Conservation (phyloP, 345 rosid genomes). For the Populus deltoides region DNA sequence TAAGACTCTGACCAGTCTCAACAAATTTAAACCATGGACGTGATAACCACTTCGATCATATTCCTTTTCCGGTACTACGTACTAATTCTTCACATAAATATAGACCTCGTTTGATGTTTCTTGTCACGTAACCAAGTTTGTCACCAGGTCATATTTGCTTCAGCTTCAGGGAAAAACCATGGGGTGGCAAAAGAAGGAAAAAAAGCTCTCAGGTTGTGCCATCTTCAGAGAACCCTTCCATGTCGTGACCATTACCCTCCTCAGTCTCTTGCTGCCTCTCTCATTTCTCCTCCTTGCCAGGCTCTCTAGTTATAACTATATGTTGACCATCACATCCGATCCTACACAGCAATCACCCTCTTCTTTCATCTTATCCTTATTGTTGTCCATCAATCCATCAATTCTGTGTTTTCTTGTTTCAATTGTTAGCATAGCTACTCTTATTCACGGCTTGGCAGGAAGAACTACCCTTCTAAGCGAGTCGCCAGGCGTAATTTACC, state of each 20-base stretch:
- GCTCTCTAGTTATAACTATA: constrained; percentile 43
- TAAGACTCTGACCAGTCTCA: constrained; percentile 23
- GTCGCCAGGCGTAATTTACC: constrained; percentile 17
- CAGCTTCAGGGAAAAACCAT: constrained; percentile 1
- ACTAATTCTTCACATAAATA: background rate
- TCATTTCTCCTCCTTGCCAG: constrained; percentile 66
- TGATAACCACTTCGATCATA: constrained; percentile 48
- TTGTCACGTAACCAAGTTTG: background rate
- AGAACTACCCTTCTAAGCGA: constrained; percentile 30
- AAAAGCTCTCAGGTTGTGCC: background rate
- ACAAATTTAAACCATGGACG: constrained; percentile 42
- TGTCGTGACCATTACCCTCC: constrained; percentile 47
- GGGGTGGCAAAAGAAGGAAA: constrained; percentile 12
- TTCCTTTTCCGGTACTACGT: background rate
- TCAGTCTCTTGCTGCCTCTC: constrained; percentile 65
- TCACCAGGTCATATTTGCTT: background rate
- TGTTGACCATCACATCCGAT: constrained; percentile 18
- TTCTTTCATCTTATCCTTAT: constrained; percentile 28
- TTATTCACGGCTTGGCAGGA: constrained; percentile 56
- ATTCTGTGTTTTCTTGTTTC: constrained; percentile 48
- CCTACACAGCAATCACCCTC: background rate
- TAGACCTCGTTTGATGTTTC: background rate
- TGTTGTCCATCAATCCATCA: constrained; percentile 33
- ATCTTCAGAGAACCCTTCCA: constrained; percentile 36
- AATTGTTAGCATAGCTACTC: constrained; percentile 41